These are phyloP conservation scores for Cardiospermum halicacabum DNA, from an alignment of 345 rosid species.

Conservation along the genomic window DNA sequence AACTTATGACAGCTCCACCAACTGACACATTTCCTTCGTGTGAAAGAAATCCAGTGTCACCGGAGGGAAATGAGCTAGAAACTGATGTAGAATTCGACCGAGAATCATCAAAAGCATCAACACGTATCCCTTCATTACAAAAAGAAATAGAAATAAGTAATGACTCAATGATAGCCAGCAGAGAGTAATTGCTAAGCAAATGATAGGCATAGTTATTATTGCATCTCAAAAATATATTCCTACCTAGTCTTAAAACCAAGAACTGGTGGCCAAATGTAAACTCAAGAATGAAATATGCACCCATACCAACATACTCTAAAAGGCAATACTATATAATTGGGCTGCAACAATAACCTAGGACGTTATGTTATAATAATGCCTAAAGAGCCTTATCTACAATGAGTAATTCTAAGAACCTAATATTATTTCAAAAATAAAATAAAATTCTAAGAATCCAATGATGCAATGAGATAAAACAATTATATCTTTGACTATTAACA, in stretches of 20 bases:
- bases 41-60: conserved; percentile 51
- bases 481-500: background rate
- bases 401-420: too few relatives aligned
- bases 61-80: conserved; percentile 42
- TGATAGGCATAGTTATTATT: background rate
- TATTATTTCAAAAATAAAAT: too few relatives aligned
- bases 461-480: background rate
- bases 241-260: background rate
- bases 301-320: too few relatives aligned
- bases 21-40: conserved; percentile 48
- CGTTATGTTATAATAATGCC: too few relatives aligned
- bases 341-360: background rate
- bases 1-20: conserved; percentile 40
- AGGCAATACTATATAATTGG: too few relatives aligned
- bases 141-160: conserved; percentile 17
- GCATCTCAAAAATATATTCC: background rate
- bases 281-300: background rate
- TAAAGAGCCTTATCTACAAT: background rate
- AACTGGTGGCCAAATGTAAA: background rate
- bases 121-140: conserved; percentile 52
- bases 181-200: conserved; percentile 5
- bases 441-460: too few relatives aligned
- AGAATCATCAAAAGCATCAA: conserved; percentile 73
- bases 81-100: conserved; percentile 52
- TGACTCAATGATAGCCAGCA: conserved; percentile 4